Conservation (phyloP, 768 basidiomycete genomes). For the Pholiota microspora region DNA sequence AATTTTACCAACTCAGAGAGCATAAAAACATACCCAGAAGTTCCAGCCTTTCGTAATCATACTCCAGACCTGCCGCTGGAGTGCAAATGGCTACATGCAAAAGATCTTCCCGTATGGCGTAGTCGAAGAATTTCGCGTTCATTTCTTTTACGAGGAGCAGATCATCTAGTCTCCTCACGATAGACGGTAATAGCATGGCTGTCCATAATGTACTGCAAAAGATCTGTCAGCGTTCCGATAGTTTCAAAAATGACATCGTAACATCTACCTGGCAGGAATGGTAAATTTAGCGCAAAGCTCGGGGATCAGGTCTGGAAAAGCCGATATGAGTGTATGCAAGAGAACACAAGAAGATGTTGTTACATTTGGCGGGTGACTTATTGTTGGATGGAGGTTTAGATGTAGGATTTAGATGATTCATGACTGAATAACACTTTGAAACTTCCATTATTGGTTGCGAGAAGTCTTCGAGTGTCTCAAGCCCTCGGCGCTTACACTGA, state of each 20-base stretch:
- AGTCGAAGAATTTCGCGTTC: slow-evolving; percentile 64
- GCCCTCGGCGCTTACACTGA: slow-evolving; percentile 57
- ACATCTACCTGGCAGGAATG: slow-evolving; percentile 63
- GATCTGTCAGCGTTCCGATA: slow-evolving; percentile 1
- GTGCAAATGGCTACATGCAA: slow-evolving; percentile 68
- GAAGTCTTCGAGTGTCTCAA: slow-evolving; percentile 58
- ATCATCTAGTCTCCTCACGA: slow-evolving; percentile 70
- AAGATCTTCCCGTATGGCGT: slow-evolving; percentile 57
- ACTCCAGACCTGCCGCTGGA: slow-evolving; percentile 65
- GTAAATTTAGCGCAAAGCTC: slow-evolving; percentile 74
- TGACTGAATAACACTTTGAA: slow-evolving; percentile 41
- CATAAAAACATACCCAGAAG: slow-evolving; percentile 56
- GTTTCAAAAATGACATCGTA: neutral
- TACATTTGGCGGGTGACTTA: slow-evolving; percentile 60
- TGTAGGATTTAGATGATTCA: slow-evolving; percentile 61
- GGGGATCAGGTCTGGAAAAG: slow-evolving; percentile 70
- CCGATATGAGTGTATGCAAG: too few relatives aligned
- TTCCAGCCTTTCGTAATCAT: slow-evolving; percentile 84
- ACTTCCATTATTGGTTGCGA: slow-evolving; percentile 76
- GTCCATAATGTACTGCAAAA: slow-evolving; percentile 60
- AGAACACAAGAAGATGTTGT: too few relatives aligned
- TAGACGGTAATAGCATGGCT: slow-evolving; percentile 69
- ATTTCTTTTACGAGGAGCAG: slow-evolving; percentile 76
- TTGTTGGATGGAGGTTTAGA: slow-evolving; percentile 35
- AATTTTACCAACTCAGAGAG: neutral